Percentiles rank a stretch among this genome's conserved stretches.
Conservation (phyloP, 2,329 filamentous ascomycete species). For the Monilinia laxa region DNA sequence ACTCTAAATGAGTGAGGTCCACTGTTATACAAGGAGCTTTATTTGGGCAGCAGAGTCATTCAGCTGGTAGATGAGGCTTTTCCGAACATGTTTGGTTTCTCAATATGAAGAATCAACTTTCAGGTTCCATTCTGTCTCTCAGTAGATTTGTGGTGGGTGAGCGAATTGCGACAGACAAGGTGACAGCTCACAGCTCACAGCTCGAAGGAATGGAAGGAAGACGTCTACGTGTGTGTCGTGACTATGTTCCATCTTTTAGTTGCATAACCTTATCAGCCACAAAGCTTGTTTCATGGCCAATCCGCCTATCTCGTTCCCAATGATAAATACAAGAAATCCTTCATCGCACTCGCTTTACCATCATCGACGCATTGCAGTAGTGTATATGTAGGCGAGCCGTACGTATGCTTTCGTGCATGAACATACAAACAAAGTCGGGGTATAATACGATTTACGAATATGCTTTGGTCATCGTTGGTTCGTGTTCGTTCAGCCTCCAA, state of each 20-base stretch:
- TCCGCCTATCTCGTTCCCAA: background rate
- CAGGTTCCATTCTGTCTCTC: background rate
- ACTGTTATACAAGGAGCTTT: background rate
- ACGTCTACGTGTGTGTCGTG: background rate
- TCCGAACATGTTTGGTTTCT: constrained; percentile 1
- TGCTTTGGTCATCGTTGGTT: constrained; percentile 10
- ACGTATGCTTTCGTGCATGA: constrained; percentile 16
- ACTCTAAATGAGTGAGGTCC: constrained; percentile 11
- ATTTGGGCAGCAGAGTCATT: constrained; percentile 11
- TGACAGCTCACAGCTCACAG: background rate
- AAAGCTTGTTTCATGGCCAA: background rate
- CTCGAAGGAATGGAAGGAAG: background rate
- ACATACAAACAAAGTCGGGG: constrained; percentile 3
- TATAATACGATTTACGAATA: background rate
- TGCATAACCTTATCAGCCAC: constrained; percentile 1
- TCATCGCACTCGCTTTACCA: background rate
- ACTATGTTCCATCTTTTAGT: background rate
- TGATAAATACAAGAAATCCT: background rate
- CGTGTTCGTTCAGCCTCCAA: background rate
- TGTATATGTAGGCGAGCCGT: background rate
- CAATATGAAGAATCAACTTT: background rate
- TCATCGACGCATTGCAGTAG: constrained; percentile 9
- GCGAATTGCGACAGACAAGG: constrained; percentile 3
- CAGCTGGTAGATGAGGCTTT: background rate
- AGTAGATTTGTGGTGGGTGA: background rate